phyloP scores from a whole-genome alignment of 495 filamentous ascomycete species.

The Amorphotheca resinae region DNA sequence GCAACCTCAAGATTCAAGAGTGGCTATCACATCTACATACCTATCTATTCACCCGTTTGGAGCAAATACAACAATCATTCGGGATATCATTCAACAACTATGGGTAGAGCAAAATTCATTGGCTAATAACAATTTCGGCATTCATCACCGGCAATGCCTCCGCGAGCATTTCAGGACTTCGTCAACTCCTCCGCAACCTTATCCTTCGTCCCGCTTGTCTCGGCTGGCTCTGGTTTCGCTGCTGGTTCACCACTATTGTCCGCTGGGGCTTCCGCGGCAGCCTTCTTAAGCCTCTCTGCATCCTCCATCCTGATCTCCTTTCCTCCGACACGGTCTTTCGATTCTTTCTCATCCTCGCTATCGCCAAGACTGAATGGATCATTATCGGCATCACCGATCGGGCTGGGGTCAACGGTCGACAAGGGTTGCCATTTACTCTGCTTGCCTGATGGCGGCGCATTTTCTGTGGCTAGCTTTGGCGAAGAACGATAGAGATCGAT shows the following conservation, averaged over 20 bases:
- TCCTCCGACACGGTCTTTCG: conserved; percentile 33
- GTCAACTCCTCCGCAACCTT: conserved; percentile 31
- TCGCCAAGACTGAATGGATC: conserved; percentile 96
- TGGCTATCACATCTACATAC: too few relatives aligned
- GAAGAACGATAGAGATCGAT: conserved; percentile 64
- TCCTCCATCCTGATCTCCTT: conserved; percentile 48
- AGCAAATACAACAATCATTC: neutral
- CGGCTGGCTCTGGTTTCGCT: conserved; percentile 22
- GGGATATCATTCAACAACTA: conserved; percentile 1
- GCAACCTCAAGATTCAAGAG: too few relatives aligned
- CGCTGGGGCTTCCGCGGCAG: conserved; percentile 53
- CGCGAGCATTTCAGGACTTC: conserved; percentile 24
- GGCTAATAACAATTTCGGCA: neutral
- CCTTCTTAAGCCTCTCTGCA: conserved; percentile 55
- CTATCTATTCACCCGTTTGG: too few relatives aligned
- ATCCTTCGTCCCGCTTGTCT: conserved; percentile 30
- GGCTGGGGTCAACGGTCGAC: conserved; percentile 73
- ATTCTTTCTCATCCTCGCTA: conserved; percentile 87
- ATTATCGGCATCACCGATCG: conserved; percentile 77
- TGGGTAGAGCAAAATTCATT: neutral
- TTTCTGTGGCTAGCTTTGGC: conserved; percentile 27
- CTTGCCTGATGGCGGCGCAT: conserved; percentile 31
- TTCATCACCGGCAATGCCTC: too few relatives aligned
- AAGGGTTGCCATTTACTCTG: conserved; percentile 95
- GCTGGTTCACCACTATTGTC: conserved; percentile 28